Conservation (phyloP, 768 basidiomycete species). For the Asterophora parasitica region DNA sequence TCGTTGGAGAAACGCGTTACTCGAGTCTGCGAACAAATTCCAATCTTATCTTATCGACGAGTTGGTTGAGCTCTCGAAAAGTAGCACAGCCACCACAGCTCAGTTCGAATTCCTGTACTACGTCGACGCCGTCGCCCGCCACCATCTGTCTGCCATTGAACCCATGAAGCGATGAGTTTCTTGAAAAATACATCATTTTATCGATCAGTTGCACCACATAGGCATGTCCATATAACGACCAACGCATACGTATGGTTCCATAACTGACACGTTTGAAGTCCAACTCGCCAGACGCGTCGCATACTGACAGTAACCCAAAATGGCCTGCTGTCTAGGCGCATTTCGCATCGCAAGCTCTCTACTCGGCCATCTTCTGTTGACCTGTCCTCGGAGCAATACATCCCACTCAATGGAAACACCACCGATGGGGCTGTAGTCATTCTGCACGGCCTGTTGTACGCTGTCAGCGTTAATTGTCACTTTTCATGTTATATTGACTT, state of each 20-base stretch:
- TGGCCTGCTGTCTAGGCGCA: neutral
- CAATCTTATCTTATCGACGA: too few relatives aligned
- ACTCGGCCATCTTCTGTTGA: slow-evolving; percentile 10
- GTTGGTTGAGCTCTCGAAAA: too few relatives aligned
- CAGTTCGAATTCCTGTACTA: too few relatives aligned
- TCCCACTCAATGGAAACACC: slow-evolving; percentile 20
- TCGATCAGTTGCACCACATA: neutral
- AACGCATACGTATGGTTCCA: too few relatives aligned
- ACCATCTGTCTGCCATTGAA: too few relatives aligned
- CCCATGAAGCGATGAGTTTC: neutral
- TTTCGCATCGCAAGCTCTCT: slow-evolving; percentile 2
- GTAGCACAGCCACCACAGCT: too few relatives aligned
- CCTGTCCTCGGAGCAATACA: slow-evolving; percentile 15
- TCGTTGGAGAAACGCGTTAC: too few relatives aligned
- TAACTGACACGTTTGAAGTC: too few relatives aligned
- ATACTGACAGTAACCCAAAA: neutral
- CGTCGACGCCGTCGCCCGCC: too few relatives aligned
- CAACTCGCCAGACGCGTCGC: too few relatives aligned
- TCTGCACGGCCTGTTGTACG: slow-evolving; percentile 58
- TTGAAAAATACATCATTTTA: neutral
- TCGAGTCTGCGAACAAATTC: too few relatives aligned
- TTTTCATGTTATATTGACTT: neutral
- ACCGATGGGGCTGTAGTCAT: slow-evolving; percentile 43
- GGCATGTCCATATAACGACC: neutral
- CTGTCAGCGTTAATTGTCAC: neutral